Percentiles rank a stretch among this genome's conserved stretches.
These are phyloP conservation scores for Eragrostis tef DNA, from an alignment of 202 grass and related monocot species.

Conservation along the genomic window DNA sequence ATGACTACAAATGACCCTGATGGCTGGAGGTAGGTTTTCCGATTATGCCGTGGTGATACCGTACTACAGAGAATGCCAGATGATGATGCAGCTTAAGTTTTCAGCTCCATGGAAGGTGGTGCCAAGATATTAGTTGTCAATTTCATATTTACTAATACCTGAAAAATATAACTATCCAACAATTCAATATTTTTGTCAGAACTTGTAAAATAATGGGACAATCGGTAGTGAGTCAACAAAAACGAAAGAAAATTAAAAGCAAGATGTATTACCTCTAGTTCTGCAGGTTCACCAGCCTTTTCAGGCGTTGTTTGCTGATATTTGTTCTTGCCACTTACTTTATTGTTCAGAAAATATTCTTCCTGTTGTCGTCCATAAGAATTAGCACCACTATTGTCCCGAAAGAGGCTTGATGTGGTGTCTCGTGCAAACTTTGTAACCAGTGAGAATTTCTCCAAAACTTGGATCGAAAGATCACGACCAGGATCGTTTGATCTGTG, in stretches of 20 bases:
- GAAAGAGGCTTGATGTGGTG: conserved; percentile 84
- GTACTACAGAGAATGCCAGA: conserved; percentile 31
- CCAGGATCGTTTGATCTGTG: conserved; percentile 72
- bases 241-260: conserved; percentile 11
- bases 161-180: conserved; percentile 25
- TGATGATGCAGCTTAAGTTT: conserved; percentile 21
- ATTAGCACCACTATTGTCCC: conserved; percentile 63
- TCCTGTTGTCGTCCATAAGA: conserved; percentile 66
- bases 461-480: conserved; percentile 84
- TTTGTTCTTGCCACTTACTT: conserved; percentile 50
- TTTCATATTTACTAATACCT: conserved; percentile 15
- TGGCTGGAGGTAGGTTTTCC: conserved; percentile 3
- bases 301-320: conserved; percentile 57
- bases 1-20: background rate
- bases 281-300: conserved; percentile 48
- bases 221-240: background rate
- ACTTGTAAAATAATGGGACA: background rate
- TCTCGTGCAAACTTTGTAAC: conserved; percentile 96
- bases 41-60: background rate
- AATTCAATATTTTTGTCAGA: background rate
- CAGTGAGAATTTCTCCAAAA: conserved; percentile 95
- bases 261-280: conserved; percentile 70
- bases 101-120: background rate
- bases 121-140: conserved; percentile 7
- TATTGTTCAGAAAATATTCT: conserved; percentile 53